A percentile compares a stretch with the other conserved stretches of the same genome.
These are phyloP conservation scores for Auricularia heimuer DNA, from an alignment of 768 basidiomycete genomes.

Conservation along the genomic window DNA sequence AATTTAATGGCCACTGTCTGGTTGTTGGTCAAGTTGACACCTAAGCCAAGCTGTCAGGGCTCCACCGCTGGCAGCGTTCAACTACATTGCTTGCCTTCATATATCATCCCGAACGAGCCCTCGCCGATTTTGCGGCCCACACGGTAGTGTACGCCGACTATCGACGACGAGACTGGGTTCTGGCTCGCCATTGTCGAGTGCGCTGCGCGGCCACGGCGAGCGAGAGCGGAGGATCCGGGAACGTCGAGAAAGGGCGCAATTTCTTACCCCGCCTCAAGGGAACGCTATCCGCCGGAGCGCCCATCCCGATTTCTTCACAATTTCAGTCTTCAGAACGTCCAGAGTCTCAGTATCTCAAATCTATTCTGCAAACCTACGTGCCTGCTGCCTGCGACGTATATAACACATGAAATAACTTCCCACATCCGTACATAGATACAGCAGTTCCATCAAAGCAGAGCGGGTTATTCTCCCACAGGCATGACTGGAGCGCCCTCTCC, in stretches of 20 bases:
- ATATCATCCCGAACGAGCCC: slow-evolving; percentile 95
- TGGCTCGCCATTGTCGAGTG: background rate
- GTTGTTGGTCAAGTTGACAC: slow-evolving; percentile 94
- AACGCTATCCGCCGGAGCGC: background rate
- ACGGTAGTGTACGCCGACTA: slow-evolving; percentile 94
- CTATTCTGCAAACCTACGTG: no score
- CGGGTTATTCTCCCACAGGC: no score
- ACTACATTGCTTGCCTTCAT: slow-evolving; percentile 46
- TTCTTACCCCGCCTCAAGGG: background rate
- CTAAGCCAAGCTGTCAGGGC: slow-evolving; percentile 30
- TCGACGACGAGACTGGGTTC: slow-evolving; percentile 8
- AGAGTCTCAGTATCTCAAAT: no score
- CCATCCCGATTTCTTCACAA: background rate
- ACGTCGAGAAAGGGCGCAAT: background rate
- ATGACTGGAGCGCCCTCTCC: no score
- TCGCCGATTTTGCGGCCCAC: slow-evolving; percentile 99
- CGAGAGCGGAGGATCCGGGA: background rate
- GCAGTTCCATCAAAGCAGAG: no score
- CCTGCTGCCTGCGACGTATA: no score
- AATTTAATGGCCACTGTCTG: slow-evolving; percentile 99
- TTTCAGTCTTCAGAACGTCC: no score
- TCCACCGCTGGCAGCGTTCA: background rate
- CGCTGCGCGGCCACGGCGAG: background rate
- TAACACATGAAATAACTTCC: background rate
- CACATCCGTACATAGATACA: background rate